Evolutionary conservation across 169 alveolate genomes (phyloP).

Genomic region (Eimeria maxima): DNA sequence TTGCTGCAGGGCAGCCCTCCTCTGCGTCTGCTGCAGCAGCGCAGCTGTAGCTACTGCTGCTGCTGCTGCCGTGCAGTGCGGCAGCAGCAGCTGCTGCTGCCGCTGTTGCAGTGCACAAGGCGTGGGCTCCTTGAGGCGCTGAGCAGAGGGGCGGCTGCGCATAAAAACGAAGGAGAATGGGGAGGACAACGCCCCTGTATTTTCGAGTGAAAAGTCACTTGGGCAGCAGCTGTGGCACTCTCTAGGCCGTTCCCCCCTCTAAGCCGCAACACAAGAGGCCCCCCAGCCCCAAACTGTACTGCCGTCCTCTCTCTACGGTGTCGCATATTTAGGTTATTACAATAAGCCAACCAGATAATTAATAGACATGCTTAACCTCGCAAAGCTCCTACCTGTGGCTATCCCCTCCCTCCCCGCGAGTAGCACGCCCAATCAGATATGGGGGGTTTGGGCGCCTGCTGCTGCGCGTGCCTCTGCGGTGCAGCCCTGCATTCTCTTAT

Average conservation of each 20-base stretch:
- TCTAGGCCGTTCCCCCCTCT: conserved; percentile 51
- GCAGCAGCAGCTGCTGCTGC: conserved; percentile 64
- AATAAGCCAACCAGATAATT: neutral
- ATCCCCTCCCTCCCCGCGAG: neutral
- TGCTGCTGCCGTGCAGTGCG: conserved; percentile 68
- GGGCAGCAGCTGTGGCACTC: conserved; percentile 49
- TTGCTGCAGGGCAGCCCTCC: conserved; percentile 56
- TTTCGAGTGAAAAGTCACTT: conserved; percentile 39
- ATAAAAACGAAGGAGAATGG: conserved; percentile 41
- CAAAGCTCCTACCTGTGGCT: neutral
- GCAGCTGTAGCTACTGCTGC: conserved; percentile 44
- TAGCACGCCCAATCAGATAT: neutral
- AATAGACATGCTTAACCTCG: neutral
- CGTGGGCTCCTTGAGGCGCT: conserved; percentile 38
- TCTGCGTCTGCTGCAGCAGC: conserved; percentile 58
- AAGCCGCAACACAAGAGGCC: conserved; percentile 47
- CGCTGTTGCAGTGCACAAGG: conserved; percentile 60
- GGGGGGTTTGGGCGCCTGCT: conserved; percentile 42
- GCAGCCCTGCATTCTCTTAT: neutral
- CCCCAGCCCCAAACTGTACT: conserved; percentile 59
- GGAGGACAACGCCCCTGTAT: conserved; percentile 63
- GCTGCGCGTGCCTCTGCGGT: neutral
- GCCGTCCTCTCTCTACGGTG: neutral
- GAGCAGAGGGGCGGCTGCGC: conserved; percentile 64
- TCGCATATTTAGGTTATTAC: neutral